These are phyloP conservation scores for Sphenostylis stenocarpa DNA, from an alignment of 306 rosid genomes.

Conservation along the genomic window DNA sequence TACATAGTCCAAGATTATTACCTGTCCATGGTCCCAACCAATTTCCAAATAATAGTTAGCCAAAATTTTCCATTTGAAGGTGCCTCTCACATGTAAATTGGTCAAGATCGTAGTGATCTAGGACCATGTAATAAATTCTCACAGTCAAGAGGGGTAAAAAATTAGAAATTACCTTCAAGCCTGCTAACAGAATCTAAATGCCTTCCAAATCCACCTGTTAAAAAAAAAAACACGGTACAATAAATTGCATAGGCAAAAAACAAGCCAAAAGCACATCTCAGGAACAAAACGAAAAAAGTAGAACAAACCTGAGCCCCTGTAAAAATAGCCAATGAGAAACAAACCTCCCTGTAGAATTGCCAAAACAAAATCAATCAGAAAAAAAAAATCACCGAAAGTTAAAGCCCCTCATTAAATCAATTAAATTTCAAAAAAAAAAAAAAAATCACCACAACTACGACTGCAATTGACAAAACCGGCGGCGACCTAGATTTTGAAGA, in stretches of 20 bases:
- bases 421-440: neutral
- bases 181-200: slow-evolving; percentile 44
- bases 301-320: slow-evolving; percentile 40
- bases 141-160: slow-evolving; percentile 8
- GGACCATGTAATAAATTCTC: neutral
- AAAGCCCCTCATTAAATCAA: neutral
- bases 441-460: slow-evolving; percentile 44
- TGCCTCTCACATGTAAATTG: neutral
- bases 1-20: neutral
- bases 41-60: neutral
- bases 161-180: slow-evolving; percentile 58
- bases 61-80: neutral
- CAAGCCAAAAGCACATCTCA: neutral
- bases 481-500: slow-evolving; percentile 50
- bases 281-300: neutral
- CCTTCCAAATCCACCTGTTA: slow-evolving; percentile 55
- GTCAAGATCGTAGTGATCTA: neutral
- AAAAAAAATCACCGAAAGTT: neutral
- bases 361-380: slow-evolving; percentile 13
- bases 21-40: neutral
- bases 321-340: slow-evolving; percentile 35
- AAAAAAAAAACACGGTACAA: neutral
- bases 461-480: slow-evolving; percentile 49
- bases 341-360: slow-evolving; percentile 35
- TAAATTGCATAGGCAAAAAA: neutral